Evolutionary conservation across 2,329 filamentous ascomycete genomes (phyloP).

Genomic region (Pyrenophora graminea): DNA sequence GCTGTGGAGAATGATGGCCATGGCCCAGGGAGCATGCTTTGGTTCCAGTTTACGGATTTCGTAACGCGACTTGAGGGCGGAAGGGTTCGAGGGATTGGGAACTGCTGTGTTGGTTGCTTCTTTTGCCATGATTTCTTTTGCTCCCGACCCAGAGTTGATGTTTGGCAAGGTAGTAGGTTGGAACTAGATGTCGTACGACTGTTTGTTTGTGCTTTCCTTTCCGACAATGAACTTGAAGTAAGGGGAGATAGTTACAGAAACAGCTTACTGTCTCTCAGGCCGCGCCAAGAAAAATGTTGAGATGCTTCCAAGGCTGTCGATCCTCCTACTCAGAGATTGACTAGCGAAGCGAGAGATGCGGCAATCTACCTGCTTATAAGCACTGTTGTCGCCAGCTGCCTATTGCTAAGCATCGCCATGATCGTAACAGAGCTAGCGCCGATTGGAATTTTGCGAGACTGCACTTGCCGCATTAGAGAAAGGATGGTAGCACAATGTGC

Average conservation of each 20-base stretch:
- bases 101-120: not conserved
- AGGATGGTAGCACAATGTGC: not conserved
- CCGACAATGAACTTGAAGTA: too few relatives aligned
- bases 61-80: conserved; percentile 35
- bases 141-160: not conserved
- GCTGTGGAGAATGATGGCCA: conserved; percentile 38
- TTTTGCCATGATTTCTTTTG: not conserved
- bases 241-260: too few relatives aligned
- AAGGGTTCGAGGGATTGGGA: conserved; percentile 27
- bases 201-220: too few relatives aligned
- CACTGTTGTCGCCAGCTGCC: too few relatives aligned
- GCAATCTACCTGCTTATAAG: too few relatives aligned
- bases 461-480: not conserved
- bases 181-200: too few relatives aligned
- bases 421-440: not conserved
- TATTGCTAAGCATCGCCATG: not conserved
- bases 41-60: conserved; percentile 37
- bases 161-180: not conserved
- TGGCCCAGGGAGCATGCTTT: conserved; percentile 34
- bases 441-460: too few relatives aligned
- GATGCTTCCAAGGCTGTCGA: too few relatives aligned
- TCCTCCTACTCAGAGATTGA: too few relatives aligned
- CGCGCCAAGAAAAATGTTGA: too few relatives aligned
- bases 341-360: too few relatives aligned
- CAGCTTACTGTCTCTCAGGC: too few relatives aligned